Base-by-base conservation (phyloP, 306 rosid species). In the Astragalus glycyphyllos region DNA sequence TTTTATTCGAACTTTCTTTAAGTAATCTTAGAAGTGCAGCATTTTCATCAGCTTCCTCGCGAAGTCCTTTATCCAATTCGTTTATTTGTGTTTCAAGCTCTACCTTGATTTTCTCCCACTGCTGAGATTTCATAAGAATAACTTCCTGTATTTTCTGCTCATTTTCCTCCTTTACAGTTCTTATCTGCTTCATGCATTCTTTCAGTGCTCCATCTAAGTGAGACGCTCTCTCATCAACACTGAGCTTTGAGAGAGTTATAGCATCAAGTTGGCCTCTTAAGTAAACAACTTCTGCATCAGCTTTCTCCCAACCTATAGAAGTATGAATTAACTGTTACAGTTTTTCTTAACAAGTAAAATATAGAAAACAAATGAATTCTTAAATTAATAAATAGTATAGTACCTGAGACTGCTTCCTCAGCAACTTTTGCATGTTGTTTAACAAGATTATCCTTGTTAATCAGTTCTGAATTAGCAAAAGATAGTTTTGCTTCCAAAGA, bases 371-470 rank as follows among this genome's bases (percentile, higher is more conserved):
- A 54, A 62, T 8, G 4, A 9, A 7, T 50, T 4, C 7, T 58
- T 55, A 29, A 23, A 45, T 15, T 45, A 37, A 59, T 71, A 73
- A 42, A 38, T 50, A 69, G 69, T 73, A 90, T 50, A 69, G 69
- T 73, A 90, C 98, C 98, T 55, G 96, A 90, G 65, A 93, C 97
- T 23, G 97, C 98, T 82, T 93, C 98, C 87, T 93, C 98, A 6
- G 98, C 94, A 76, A 93, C 98, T 84, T 90, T 93, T 13, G 88
- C 91, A 73, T 93, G 98, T 78, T 93, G 98, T 77, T 87, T 90
- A 14, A 86, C 92, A 59, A 90, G 63, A 79, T 59, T 79, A 29
- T 90, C 97, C 84, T 90, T 89, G 58, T 77, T 90, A 44, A 82
- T 80, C 75, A 88, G 72, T 77, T 93, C 97, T 8, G 96, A 72